Conservation (phyloP, 2,329 filamentous ascomycete species). For the Emmonsia crescens region DNA sequence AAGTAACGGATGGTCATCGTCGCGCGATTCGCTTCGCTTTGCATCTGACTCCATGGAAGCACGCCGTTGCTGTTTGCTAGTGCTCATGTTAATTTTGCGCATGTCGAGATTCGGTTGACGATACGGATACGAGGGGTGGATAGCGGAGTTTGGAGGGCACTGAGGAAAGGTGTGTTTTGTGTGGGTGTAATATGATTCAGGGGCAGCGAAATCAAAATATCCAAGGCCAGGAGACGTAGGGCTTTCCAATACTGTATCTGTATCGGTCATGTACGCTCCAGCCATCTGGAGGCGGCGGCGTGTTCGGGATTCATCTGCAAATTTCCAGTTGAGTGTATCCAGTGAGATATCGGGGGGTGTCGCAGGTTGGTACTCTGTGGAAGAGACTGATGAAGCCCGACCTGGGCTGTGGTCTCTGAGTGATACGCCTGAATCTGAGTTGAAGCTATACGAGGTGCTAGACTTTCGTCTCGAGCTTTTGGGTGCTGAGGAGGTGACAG, state of each 20-base stretch:
- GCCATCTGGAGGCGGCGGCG: constrained; percentile 10
- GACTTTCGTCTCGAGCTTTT: constrained; percentile 13
- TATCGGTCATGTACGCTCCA: constrained; percentile 13
- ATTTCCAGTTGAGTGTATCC: constrained; percentile 18
- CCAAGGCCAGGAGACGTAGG: constrained; percentile 17
- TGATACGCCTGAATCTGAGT: constrained; percentile 27
- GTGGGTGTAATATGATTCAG: constrained; percentile 25
- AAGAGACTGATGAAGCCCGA: constrained; percentile 23
- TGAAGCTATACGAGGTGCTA: constrained; percentile 16
- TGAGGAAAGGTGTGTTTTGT: constrained; percentile 16
- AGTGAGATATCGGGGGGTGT: constrained; percentile 20
- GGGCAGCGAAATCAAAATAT: constrained; percentile 23
- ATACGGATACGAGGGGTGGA: constrained; percentile 1
- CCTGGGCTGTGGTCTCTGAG: constrained; percentile 23
- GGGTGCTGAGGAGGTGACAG: constrained; percentile 3
- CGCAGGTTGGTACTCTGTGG: constrained; percentile 21
- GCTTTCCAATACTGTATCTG: constrained; percentile 13
- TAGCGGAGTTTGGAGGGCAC: constrained; percentile 35
- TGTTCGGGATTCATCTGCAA: constrained; percentile 11
- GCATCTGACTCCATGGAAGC: not conserved
- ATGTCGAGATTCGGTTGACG: not conserved
- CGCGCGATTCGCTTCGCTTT: constrained; percentile 14
- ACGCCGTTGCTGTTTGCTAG: not conserved
- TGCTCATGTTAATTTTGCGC: not conserved
- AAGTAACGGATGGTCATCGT: constrained; percentile 43